Evolutionary conservation across 345 rosid genomes (phyloP).

Genomic region (Cardiospermum halicacabum): DNA sequence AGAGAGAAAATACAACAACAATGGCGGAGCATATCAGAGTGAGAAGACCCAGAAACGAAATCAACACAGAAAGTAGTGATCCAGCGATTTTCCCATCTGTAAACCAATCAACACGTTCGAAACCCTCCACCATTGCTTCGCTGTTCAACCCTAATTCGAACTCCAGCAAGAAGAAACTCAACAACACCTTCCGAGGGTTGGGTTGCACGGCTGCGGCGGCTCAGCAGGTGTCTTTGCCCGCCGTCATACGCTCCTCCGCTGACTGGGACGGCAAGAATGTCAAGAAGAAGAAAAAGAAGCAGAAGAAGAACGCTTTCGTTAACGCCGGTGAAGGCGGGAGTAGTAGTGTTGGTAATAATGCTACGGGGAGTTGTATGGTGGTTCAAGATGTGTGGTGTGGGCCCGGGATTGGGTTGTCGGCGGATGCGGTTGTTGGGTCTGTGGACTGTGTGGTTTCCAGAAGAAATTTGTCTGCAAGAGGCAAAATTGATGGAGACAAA

Average conservation of each 20-base stretch:
- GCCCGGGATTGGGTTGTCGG: constrained; percentile 79
- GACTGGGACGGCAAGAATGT: constrained; percentile 65
- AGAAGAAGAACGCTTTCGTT: constrained; percentile 23
- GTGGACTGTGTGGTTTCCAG: constrained; percentile 57
- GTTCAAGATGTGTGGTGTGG: constrained; percentile 90
- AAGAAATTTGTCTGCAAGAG: constrained; percentile 55
- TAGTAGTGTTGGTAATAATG: neutral
- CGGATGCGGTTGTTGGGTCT: constrained; percentile 72
- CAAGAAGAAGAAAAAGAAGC: constrained; percentile 42
- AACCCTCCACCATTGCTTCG: constrained; percentile 50
- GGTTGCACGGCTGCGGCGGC: constrained; percentile 78
- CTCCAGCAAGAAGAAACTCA: constrained; percentile 40
- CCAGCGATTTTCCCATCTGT: constrained; percentile 27
- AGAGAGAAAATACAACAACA: constrained; percentile 44
- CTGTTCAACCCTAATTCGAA: constrained; percentile 33
- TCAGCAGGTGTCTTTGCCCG: constrained; percentile 79
- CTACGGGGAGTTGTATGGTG: constrained; percentile 37
- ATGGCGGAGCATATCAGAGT: constrained; percentile 39
- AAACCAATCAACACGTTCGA: constrained; percentile 35
- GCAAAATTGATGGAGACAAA: constrained; percentile 60
- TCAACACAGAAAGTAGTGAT: constrained; percentile 14
- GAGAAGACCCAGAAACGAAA: constrained; percentile 51
- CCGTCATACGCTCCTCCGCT: constrained; percentile 70
- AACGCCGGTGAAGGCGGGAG: constrained; percentile 7
- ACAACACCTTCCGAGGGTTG: constrained; percentile 46